phyloP scores from a whole-genome alignment of 306 rosid genomes.

The Casuarina glauca region DNA sequence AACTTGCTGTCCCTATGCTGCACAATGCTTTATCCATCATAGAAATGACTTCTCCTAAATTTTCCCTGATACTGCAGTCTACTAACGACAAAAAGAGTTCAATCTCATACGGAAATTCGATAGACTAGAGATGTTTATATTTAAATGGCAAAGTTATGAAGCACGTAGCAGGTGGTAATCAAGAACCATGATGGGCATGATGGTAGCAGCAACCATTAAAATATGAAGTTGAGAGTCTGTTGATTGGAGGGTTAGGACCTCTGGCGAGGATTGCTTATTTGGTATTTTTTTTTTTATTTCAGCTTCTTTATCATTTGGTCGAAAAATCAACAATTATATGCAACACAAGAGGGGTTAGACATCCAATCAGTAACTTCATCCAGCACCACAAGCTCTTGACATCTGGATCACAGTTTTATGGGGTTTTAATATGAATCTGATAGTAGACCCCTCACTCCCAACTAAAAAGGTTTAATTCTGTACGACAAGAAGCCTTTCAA shows the following conservation, averaged over 20 bases:
- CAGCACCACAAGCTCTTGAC: no score
- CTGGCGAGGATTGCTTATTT: background rate
- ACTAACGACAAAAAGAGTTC: no score
- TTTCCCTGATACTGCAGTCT: background rate
- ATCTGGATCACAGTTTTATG: no score
- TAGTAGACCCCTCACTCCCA: no score
- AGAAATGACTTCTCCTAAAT: constrained; percentile 29
- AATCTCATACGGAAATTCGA: no score
- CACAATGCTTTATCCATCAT: constrained; percentile 24
- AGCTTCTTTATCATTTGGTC: background rate
- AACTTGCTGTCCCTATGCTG: constrained; percentile 37
- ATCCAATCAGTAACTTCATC: no score
- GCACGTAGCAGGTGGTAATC: background rate
- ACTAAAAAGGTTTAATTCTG: no score
- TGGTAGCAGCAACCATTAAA: background rate
- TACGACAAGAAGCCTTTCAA: no score
- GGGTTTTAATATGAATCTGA: no score
- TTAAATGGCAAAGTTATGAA: background rate
- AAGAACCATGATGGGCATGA: background rate
- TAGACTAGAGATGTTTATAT: background rate
- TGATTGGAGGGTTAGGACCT: background rate
- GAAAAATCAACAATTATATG: no score
- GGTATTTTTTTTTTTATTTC: no score
- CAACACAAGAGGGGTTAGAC: no score
- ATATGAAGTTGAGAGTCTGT: background rate